Evolutionary conservation across 305 asterid genomes (phyloP).

Genomic region (Solanum hybrid): DNA sequence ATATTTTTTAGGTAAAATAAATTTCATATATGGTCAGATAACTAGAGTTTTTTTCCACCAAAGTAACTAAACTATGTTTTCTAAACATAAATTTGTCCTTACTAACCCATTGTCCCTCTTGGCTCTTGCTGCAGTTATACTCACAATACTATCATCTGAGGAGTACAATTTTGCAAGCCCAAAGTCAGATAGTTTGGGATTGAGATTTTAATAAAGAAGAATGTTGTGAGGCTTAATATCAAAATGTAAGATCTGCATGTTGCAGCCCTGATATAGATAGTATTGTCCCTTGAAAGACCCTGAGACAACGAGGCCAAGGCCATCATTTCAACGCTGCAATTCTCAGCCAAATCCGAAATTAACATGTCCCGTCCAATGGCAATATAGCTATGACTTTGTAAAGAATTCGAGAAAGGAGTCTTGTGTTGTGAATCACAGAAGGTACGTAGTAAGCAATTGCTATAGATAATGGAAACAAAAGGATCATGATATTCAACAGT

Average conservation of each 20-base stretch:
- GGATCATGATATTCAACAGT: not conserved
- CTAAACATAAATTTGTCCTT: not conserved
- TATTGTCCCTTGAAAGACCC: slow-evolving; percentile 9
- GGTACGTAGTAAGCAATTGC: slow-evolving; percentile 18
- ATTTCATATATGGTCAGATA: not conserved
- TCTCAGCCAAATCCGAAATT: slow-evolving; percentile 37
- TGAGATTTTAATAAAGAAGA: slow-evolving; percentile 24
- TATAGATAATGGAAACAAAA: not conserved
- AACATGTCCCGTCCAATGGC: not conserved
- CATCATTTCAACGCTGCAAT: slow-evolving; percentile 31
- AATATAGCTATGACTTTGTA: slow-evolving; percentile 11
- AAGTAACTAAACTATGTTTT: not conserved
- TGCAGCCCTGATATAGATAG: slow-evolving; percentile 32
- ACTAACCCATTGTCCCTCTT: slow-evolving; percentile 14
- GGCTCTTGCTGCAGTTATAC: slow-evolving; percentile 19
- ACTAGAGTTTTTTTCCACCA: not conserved
- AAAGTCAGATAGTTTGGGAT: slow-evolving; percentile 30
- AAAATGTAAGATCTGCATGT: slow-evolving; percentile 33
- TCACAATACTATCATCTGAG: slow-evolving; percentile 5
- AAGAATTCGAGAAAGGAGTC: not conserved
- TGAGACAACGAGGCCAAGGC: slow-evolving; percentile 5
- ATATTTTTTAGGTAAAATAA: too few relatives aligned
- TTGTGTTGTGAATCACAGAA: slow-evolving; percentile 16
- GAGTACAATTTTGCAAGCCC: slow-evolving; percentile 27
- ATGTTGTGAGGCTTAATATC: slow-evolving; percentile 39